phyloP scores from a whole-genome alignment of 208 protist genomes.

The Crithidia mellificae region DNA sequence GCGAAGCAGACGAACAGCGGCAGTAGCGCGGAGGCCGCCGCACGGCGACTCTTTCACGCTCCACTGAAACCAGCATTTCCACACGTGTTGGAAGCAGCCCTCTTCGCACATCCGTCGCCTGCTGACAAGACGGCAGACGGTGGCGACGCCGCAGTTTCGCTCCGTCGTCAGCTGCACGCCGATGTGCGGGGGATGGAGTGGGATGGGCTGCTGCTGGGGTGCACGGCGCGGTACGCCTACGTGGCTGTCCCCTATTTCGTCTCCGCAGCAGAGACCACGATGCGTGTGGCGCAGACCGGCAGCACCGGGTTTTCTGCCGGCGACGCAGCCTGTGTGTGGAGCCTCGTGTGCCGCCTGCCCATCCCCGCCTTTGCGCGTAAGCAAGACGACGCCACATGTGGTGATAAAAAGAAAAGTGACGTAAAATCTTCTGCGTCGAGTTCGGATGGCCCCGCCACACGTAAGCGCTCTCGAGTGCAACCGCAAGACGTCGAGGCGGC shows the following conservation, averaged over 20 bases:
- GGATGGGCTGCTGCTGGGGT: constrained; percentile 48
- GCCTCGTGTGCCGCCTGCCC: constrained; percentile 39
- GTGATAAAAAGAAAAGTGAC: not conserved
- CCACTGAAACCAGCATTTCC: constrained; percentile 9
- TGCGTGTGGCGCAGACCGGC: not conserved
- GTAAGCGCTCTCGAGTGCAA: not conserved
- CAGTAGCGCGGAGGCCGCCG: not conserved
- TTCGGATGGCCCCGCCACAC: constrained; percentile 1
- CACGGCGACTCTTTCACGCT: constrained; percentile 21
- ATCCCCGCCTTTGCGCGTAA: constrained; percentile 22
- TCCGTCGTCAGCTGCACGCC: constrained; percentile 49
- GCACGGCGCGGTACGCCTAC: constrained; percentile 73
- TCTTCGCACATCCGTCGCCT: not conserved
- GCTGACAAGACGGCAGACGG: not conserved
- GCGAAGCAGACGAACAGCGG: not conserved
- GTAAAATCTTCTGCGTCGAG: no score
- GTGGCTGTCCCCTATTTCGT: constrained; percentile 55
- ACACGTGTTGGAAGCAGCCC: constrained; percentile 23
- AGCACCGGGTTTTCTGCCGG: no score
- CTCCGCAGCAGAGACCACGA: not conserved
- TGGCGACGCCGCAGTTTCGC: not conserved
- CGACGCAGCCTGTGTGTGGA: constrained; percentile 32
- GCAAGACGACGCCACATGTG: not conserved
- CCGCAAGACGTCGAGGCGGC: no score
- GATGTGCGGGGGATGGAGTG: constrained; percentile 81